Evolutionary conservation across 2,329 filamentous ascomycete genomes (phyloP).

Genomic region (Ophiocordyceps polyrhachis-furcata): DNA sequence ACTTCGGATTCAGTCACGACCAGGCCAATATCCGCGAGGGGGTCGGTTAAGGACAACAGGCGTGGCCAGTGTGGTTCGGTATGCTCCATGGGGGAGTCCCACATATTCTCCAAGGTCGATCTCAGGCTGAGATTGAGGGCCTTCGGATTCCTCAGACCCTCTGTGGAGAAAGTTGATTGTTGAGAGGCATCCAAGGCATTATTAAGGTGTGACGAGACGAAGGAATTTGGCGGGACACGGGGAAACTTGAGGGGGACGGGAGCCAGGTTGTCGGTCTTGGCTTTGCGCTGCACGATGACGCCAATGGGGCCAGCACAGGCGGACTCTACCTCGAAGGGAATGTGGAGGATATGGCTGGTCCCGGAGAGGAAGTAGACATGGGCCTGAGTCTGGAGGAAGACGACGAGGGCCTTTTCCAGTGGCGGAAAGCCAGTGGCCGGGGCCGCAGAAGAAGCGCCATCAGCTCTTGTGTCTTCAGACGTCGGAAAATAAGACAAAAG

Average conservation of each 20-base stretch:
- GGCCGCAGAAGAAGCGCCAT: constrained; percentile 2
- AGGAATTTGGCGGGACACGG: constrained; percentile 63
- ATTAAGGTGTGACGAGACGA: constrained; percentile 50
- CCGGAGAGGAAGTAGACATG: constrained; percentile 86
- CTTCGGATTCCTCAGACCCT: constrained; percentile 36
- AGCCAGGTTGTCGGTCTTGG: constrained; percentile 29
- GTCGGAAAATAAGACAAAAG: constrained; percentile 66
- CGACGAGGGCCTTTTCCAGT: constrained; percentile 56
- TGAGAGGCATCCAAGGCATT: constrained; percentile 32
- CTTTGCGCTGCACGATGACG: constrained; percentile 69
- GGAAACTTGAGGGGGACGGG: constrained; percentile 36
- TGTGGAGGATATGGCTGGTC: constrained; percentile 72
- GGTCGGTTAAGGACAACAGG: constrained; percentile 70
- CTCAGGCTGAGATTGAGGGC: constrained; percentile 31
- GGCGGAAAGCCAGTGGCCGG: constrained; percentile 5
- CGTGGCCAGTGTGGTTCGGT: constrained; percentile 48
- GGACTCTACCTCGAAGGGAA: constrained; percentile 85
- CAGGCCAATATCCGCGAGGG: constrained; percentile 67
- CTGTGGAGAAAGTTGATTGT: constrained; percentile 34
- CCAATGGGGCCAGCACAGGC: constrained; percentile 70
- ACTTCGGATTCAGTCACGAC: constrained; percentile 45
- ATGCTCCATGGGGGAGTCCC: constrained; percentile 33
- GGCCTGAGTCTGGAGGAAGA: constrained; percentile 81
- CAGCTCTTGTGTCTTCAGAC: constrained; percentile 19
- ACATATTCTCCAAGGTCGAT: constrained; percentile 37